phyloP scores from a whole-genome alignment of 2,329 filamentous ascomycete species.

The Colletotrichum graminicola region DNA sequence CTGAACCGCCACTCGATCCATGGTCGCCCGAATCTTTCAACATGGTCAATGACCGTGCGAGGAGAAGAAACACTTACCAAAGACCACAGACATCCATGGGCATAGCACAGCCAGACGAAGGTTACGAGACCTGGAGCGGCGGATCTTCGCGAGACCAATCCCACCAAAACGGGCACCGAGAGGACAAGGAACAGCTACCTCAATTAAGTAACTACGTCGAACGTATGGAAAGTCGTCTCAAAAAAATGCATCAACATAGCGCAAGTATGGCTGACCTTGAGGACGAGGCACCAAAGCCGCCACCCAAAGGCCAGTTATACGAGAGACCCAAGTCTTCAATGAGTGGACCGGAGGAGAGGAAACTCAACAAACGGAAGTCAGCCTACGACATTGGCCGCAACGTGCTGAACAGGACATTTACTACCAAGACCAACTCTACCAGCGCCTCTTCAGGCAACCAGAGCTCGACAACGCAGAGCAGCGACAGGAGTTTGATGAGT shows the following conservation, averaged over 20 bases:
- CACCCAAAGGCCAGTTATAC: conserved; percentile 66
- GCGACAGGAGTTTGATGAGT: conserved; percentile 91
- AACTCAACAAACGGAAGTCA: conserved; percentile 75
- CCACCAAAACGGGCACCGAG: conserved; percentile 55
- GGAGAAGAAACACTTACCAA: conserved; percentile 48
- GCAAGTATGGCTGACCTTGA: conserved; percentile 60
- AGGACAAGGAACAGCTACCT: conserved; percentile 70
- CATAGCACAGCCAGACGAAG: conserved; percentile 71
- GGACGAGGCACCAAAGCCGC: conserved; percentile 71
- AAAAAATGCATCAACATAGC: conserved; percentile 75
- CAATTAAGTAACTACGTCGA: conserved; percentile 89
- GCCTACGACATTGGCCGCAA: conserved; percentile 81
- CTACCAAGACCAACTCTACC: conserved; percentile 88
- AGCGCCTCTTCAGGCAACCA: conserved; percentile 80
- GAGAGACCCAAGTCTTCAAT: conserved; percentile 71
- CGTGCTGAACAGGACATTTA: conserved; percentile 82
- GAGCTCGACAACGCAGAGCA: conserved; percentile 81
- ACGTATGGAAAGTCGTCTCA: conserved; percentile 88
- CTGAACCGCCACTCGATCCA: conserved; percentile 73
- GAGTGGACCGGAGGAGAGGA: conserved; percentile 58
- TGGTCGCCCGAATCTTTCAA: conserved; percentile 95
- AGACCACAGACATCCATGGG: conserved; percentile 83
- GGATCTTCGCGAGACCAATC: conserved; percentile 64
- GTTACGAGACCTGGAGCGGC: conserved; percentile 70
- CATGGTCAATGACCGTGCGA: conserved; percentile 60